Conservation (phyloP, 2,329 filamentous ascomycete genomes). For the Plectosphaerella sp. region DNA sequence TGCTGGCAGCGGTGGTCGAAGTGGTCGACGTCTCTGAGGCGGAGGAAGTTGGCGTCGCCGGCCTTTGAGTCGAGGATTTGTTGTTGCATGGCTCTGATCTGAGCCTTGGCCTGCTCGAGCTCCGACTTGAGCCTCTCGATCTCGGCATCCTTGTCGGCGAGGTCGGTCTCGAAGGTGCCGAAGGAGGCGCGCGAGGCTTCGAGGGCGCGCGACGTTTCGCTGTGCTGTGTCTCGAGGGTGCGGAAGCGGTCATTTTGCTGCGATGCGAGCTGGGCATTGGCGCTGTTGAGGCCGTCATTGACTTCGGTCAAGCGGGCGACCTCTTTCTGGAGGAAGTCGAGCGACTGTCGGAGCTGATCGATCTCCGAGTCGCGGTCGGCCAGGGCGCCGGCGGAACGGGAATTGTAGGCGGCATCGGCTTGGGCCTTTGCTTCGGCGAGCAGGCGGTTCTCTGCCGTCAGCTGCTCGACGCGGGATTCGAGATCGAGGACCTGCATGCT, state of each 20-base stretch:
- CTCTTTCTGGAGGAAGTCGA: constrained; percentile 79
- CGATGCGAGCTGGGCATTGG: constrained; percentile 70
- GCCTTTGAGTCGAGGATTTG: constrained; percentile 56
- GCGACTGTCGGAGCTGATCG: constrained; percentile 70
- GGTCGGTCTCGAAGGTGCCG: constrained; percentile 56
- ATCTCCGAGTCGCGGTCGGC: constrained; percentile 85
- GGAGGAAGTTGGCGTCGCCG: constrained; percentile 66
- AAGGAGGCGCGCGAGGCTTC: constrained; percentile 63
- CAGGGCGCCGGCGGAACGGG: constrained; percentile 63
- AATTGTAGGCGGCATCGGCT: constrained; percentile 38
- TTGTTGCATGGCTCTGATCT: constrained; percentile 47
- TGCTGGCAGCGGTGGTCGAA: constrained; percentile 93
- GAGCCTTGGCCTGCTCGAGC: constrained; percentile 65
- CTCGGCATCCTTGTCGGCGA: constrained; percentile 81
- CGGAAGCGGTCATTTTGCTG: constrained; percentile 71
- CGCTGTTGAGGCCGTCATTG: constrained; percentile 73
- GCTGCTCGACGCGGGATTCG: constrained; percentile 77
- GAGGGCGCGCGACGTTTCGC: constrained; percentile 63
- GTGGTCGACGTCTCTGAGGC: constrained; percentile 83
- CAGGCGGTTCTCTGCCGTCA: constrained; percentile 77
- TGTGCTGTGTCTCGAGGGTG: constrained; percentile 63
- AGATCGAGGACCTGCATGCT: constrained; percentile 97
- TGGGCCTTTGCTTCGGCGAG: constrained; percentile 41
- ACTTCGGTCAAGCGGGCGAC: constrained; percentile 75
- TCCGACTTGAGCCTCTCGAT: constrained; percentile 74